Conservation (phyloP, 306 rosid species). For the Prunus padus region DNA sequence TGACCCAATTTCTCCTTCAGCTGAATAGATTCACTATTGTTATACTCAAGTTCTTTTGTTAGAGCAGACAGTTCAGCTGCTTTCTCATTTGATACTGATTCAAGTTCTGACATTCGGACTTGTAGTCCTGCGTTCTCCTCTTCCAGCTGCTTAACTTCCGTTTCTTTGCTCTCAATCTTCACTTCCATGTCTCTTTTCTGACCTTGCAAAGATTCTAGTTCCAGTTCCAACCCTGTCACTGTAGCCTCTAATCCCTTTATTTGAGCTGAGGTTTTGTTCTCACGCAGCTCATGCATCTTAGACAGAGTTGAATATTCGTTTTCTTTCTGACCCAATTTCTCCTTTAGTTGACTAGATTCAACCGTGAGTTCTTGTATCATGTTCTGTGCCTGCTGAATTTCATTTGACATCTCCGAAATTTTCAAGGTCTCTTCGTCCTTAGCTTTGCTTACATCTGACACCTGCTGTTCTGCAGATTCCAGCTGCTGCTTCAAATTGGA, state of each 20-base stretch:
- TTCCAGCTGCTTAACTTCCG: slow-evolving; percentile 46
- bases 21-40: slow-evolving; percentile 32
- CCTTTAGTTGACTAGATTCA: slow-evolving; percentile 50
- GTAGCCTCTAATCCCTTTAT: slow-evolving; percentile 46
- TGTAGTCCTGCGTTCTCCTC: slow-evolving; percentile 42
- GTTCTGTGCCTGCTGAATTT: slow-evolving; percentile 50
- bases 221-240: slow-evolving; percentile 37
- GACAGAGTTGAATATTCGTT: slow-evolving; percentile 50
- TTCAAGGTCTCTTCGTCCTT: slow-evolving; percentile 55
- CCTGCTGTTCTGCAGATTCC: slow-evolving; percentile 52
- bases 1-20: slow-evolving; percentile 54
- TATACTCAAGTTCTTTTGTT: slow-evolving; percentile 42
- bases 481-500: slow-evolving; percentile 51
- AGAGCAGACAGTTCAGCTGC: slow-evolving; percentile 49
- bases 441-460: slow-evolving; percentile 43
- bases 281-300: slow-evolving; percentile 50
- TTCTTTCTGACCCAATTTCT: slow-evolving; percentile 46
- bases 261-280: slow-evolving; percentile 47
- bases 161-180: slow-evolving; percentile 40
- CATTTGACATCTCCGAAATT: slow-evolving; percentile 47
- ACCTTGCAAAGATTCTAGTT: slow-evolving; percentile 45
- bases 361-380: slow-evolving; percentile 46
- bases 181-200: slow-evolving; percentile 47
- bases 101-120: slow-evolving; percentile 51
- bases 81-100: slow-evolving; percentile 44